Evolutionary conservation across 2,329 filamentous ascomycete species (phyloP).

Genomic region (Cephalotrichum gorgonifer): DNA sequence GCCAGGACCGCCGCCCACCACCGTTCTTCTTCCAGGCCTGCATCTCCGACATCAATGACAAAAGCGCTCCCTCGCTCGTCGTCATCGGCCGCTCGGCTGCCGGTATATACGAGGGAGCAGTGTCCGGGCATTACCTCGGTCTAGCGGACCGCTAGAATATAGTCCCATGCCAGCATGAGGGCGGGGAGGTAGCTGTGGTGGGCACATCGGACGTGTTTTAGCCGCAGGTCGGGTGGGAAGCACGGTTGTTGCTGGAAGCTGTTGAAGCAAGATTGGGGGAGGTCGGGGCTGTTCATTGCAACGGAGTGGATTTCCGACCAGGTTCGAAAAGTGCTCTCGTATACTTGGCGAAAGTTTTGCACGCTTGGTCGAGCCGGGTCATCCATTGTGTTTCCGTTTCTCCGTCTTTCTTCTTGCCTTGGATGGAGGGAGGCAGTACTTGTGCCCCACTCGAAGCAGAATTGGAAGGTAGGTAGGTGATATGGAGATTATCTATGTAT

Average conservation of each 20-base stretch:
- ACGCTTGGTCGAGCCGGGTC: background rate
- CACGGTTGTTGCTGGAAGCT: background rate
- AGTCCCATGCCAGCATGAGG: background rate
- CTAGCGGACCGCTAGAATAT: conserved; percentile 4
- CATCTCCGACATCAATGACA: background rate
- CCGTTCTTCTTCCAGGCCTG: background rate
- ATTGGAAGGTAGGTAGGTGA: too few relatives aligned
- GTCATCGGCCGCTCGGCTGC: background rate
- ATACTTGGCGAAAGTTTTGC: background rate
- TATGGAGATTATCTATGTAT: too few relatives aligned
- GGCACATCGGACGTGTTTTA: background rate
- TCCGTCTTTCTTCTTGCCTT: too few relatives aligned
- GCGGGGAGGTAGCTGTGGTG: background rate
- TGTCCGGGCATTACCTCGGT: background rate
- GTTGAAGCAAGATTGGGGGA: background rate
- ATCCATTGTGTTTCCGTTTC: too few relatives aligned
- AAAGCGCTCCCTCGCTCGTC: background rate
- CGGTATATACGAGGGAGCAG: background rate
- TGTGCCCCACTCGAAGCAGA: too few relatives aligned
- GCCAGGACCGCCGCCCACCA: conserved; percentile 2
- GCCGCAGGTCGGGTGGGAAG: background rate
- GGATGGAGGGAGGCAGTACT: too few relatives aligned
- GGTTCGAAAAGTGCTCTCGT: background rate
- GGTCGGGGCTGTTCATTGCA: background rate
- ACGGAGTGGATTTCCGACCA: background rate